phyloP scores from a whole-genome alignment of 1,284 basidiomycete genomes.

The Cystobasidiaceae sp. region DNA sequence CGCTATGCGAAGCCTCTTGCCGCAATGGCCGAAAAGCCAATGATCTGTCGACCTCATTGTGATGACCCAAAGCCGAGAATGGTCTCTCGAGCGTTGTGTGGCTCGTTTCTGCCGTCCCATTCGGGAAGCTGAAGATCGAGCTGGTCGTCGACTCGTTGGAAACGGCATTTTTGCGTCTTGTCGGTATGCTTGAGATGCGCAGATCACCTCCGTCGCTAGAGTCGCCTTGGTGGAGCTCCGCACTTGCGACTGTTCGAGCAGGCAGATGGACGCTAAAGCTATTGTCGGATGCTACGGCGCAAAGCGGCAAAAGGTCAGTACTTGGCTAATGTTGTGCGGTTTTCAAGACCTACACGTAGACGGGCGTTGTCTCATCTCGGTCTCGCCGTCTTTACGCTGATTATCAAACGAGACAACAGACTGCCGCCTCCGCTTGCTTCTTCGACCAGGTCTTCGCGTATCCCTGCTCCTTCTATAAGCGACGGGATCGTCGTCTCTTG shows the following conservation, averaged over 20 bases:
- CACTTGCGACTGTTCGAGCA: not conserved
- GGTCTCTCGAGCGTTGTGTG: constrained; percentile 2
- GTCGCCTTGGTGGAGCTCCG: not conserved
- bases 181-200: constrained; percentile 2
- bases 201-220: not conserved
- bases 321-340: too few species aligned
- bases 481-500: not conserved
- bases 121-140: not conserved
- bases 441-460: not conserved
- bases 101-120: not conserved
- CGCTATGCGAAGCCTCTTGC: too few species aligned
- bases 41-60: not conserved
- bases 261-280: constrained; percentile 7
- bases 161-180: not conserved
- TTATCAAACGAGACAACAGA: not conserved
- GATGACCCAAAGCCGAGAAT: constrained; percentile 5
- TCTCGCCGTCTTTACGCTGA: not conserved
- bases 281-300: not conserved
- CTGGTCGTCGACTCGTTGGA: not conserved
- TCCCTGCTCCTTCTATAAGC: not conserved
- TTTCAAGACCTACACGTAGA: not conserved
- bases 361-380: not conserved
- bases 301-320: not conserved
- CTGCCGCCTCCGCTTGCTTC: not conserved
- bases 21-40: not conserved